These are phyloP conservation scores for Heritiera fomes DNA, from an alignment of 345 rosid species.

Conservation along the genomic window DNA sequence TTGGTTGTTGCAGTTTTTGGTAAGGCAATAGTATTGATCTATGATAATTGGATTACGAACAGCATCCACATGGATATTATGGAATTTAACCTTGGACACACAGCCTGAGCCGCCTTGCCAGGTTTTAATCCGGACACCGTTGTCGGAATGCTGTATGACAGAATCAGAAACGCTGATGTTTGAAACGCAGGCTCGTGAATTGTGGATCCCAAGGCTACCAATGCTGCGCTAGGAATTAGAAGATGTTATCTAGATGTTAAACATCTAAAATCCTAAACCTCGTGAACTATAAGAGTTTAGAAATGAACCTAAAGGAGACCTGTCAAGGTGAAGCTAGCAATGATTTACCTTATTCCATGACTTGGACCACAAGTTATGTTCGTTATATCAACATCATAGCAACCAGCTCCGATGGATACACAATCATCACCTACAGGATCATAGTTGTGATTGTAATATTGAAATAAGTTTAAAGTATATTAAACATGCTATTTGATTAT, in stretches of 20 bases:
- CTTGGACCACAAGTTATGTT: conserved; percentile 92
- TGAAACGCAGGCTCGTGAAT: conserved; percentile 75
- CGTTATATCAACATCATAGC: conserved; percentile 66
- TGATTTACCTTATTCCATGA: conserved; percentile 80
- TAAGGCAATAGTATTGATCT: conserved; percentile 83
- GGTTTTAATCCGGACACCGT: conserved; percentile 85
- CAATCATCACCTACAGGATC: conserved; percentile 74
- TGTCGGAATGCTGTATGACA: conserved; percentile 57
- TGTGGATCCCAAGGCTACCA: conserved; percentile 82
- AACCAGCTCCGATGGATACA: conserved; percentile 78
- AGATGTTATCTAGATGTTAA: neutral
- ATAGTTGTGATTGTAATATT: neutral
- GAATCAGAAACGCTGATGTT: conserved; percentile 80
- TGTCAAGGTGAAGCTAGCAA: neutral
- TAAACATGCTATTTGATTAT: too few relatives aligned
- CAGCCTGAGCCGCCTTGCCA: conserved; percentile 95
- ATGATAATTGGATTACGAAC: conserved; percentile 84
- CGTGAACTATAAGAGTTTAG: neutral
- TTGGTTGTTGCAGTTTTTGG: conserved; percentile 67
- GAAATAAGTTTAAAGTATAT: neutral
- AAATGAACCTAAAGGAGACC: neutral
- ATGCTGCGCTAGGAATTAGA: conserved; percentile 52
- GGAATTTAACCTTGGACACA: conserved; percentile 66
- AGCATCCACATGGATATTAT: conserved; percentile 67
- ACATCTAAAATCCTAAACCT: neutral